phyloP scores from a whole-genome alignment of 106 monocot species.

The Triglochin maritima region DNA sequence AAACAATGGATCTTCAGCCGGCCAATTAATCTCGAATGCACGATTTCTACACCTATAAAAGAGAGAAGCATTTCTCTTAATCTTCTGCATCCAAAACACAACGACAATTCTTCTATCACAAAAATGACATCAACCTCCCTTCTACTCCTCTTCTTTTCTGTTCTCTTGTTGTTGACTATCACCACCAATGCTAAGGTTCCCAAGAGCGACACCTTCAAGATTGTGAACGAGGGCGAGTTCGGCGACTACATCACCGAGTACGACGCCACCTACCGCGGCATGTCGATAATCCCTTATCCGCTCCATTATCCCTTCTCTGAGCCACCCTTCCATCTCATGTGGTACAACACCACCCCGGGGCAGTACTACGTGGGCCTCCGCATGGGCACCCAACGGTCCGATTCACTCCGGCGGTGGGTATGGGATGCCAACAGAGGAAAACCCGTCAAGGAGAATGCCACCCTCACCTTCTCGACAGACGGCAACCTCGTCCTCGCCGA shows the following conservation, averaged over 20 bases:
- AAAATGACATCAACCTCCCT: too few relatives aligned
- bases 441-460: slow-evolving; percentile 13
- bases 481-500: slow-evolving; percentile 18
- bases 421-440: slow-evolving; percentile 17
- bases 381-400: slow-evolving; percentile 6
- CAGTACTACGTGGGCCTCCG: slow-evolving; percentile 10
- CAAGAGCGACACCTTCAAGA: slow-evolving; percentile 31
- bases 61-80: too few relatives aligned
- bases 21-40: too few relatives aligned
- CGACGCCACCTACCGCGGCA: slow-evolving; percentile 52
- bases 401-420: slow-evolving; percentile 10
- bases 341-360: slow-evolving; percentile 15
- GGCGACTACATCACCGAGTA: slow-evolving; percentile 58
- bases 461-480: slow-evolving; percentile 4
- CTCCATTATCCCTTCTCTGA: slow-evolving; percentile 7
- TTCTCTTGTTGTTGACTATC: slow-evolving; percentile 2
- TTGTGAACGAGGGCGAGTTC: slow-evolving; percentile 62
- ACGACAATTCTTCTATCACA: too few relatives aligned
- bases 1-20: too few relatives aligned
- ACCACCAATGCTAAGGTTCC: slow-evolving; percentile 12
- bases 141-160: slow-evolving; percentile 10
- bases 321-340: slow-evolving; percentile 21
- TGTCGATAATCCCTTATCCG: too few relatives aligned
- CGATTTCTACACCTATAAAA: too few relatives aligned
- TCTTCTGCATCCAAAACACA: too few relatives aligned